Evolutionary conservation across 805 yeast genomes (phyloP), one percentile per base, ranked within the genome.

Genomic region (Cyberlindnera maclurae): DNA sequence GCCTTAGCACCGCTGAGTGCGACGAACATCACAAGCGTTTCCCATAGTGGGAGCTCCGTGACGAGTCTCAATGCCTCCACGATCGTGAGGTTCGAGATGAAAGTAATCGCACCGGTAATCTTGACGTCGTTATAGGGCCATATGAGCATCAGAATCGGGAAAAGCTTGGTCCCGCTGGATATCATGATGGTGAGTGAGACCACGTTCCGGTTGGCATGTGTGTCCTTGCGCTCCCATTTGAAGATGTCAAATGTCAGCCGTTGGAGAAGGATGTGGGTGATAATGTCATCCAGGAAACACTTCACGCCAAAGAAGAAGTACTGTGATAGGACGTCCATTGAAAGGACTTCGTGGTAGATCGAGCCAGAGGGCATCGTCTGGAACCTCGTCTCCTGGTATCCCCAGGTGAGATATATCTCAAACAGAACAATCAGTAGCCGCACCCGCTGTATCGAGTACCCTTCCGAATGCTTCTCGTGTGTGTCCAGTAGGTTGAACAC

Each of bases 91-190:
- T 71, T 70, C 0, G 83, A 81, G 3, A 80, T 71, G 47, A 76
- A 64, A 42, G 73, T 73, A 24, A 84, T 82, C 9, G 78, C 63
- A 5, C 66, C 64, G 15, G 78, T 71, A 0, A 82, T 80, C 3
- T 82, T 67, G 1, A 81, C 68, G n/a, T 83, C 74, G 54, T 93
- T 96, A 54, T 93, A 93, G 1, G 95, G 93, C 99, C 99, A 93
- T 27, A 93, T 90, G 26, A 93, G 67, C 89, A 90, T 90, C 26
- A 93, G 68, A 15, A 93, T 82, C 0, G 98, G 98, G 45, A 90
- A 80, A 16, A 90, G 66, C 54, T 83, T 86, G 29, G 90, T 80
- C 1, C 85, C 77, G 32, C 86, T 78, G 0, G 97, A 79, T 5
- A 88, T 70, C 33, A 89, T 55, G 1, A 88, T 69, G 0, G 95